phyloP scores from a whole-genome alignment of 2,329 filamentous ascomycete species.

The Aureobasidium sp. region DNA sequence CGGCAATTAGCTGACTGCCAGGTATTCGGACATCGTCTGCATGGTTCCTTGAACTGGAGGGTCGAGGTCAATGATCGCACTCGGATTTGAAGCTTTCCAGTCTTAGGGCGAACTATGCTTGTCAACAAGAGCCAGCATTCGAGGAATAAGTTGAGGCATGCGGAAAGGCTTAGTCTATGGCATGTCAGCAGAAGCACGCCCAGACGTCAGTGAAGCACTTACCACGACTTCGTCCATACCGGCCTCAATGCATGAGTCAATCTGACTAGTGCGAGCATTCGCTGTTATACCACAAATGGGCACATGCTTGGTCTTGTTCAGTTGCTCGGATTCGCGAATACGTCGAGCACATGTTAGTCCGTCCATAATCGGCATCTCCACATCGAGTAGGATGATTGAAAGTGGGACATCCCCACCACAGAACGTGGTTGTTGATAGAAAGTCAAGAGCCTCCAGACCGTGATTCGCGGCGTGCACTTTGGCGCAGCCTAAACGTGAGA shows the following conservation, averaged over 20 bases:
- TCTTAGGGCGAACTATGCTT: no score
- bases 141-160: neutral
- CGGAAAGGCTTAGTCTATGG: neutral
- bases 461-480: constrained; percentile 30
- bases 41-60: no score
- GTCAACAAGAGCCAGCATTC: constrained; percentile 25
- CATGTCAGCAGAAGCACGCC: no score
- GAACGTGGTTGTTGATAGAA: constrained; percentile 25
- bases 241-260: constrained; percentile 21
- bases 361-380: constrained; percentile 33
- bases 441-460: constrained; percentile 32
- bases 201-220: no score
- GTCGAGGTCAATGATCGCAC: no score
- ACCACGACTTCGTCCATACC: constrained; percentile 22
- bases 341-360: constrained; percentile 28
- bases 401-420: neutral
- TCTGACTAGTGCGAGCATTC: constrained; percentile 67
- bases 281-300: constrained; percentile 71
- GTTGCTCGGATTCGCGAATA: constrained; percentile 29
- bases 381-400: constrained; percentile 12
- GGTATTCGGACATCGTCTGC: no score
- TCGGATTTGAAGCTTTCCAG: no score
- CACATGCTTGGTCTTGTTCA: neutral
- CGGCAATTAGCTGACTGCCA: no score
- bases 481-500: constrained; percentile 28